Evolutionary conservation across 2,329 filamentous ascomycete genomes (phyloP).

Genomic region (Penicillium sp.): DNA sequence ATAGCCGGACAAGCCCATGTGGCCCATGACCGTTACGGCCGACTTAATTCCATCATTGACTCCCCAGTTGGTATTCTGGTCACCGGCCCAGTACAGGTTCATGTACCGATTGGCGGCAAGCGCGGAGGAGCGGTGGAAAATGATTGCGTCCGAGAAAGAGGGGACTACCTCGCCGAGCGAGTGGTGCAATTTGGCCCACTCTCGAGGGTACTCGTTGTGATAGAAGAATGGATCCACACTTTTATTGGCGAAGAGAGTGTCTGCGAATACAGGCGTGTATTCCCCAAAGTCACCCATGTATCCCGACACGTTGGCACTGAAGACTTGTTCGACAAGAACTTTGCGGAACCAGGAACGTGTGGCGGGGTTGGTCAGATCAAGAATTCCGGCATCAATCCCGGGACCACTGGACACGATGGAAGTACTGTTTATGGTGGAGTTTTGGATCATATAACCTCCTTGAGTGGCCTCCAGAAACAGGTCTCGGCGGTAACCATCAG

Average conservation of each 20-base stretch:
- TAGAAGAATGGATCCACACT: slow-evolving; percentile 31
- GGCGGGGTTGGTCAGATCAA: slow-evolving; percentile 37
- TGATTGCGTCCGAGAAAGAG: slow-evolving; percentile 29
- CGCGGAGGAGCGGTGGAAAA: slow-evolving; percentile 37
- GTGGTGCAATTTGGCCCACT: slow-evolving; percentile 35
- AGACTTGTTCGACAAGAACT: slow-evolving; percentile 33
- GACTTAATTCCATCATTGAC: slow-evolving; percentile 38
- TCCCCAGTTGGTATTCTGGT: slow-evolving; percentile 36
- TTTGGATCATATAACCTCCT: slow-evolving; percentile 33
- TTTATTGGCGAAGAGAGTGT: slow-evolving; percentile 27
- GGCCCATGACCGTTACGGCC: slow-evolving; percentile 33
- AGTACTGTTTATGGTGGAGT: slow-evolving; percentile 33
- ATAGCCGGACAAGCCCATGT: slow-evolving; percentile 39
- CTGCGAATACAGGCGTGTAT: slow-evolving; percentile 31
- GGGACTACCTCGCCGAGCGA: slow-evolving; percentile 27
- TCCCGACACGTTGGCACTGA: slow-evolving; percentile 35
- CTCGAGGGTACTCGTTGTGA: slow-evolving; percentile 36
- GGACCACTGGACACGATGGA: slow-evolving; percentile 37
- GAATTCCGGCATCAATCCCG: slow-evolving; percentile 37
- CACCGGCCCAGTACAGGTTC: slow-evolving; percentile 42
- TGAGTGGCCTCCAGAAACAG: slow-evolving; percentile 33
- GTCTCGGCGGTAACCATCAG: slow-evolving; percentile 30
- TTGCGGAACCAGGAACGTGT: slow-evolving; percentile 34
- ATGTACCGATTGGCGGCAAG: slow-evolving; percentile 33
- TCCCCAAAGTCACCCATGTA: slow-evolving; percentile 41